Evolutionary conservation across 225 moss, liverwort and hornwort species (phyloP), one percentile per base, ranked within the genome.

Genomic region (Ulota crispa): DNA sequence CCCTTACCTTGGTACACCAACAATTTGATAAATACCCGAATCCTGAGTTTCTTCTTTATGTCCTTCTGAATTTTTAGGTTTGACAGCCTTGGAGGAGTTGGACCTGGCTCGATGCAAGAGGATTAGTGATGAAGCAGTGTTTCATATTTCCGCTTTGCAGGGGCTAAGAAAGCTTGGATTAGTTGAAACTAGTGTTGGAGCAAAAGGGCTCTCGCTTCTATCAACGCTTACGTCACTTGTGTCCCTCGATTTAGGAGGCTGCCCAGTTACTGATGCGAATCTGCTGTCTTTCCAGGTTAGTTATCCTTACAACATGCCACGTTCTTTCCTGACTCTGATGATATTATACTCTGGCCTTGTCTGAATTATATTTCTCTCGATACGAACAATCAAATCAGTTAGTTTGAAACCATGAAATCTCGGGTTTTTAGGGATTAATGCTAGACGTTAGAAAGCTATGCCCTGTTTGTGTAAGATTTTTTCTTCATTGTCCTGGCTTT

Each of bases 161-260:
- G 76, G 81, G 59, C 86, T 91, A 50, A 83, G 78, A 72, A 88
- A 89, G 81, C 86, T 91, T 14, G 91, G 91, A 83, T 84, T 89
- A 57, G 85, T 86, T 73, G 91, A 87, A 85, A 91, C 91, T 34
- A 34, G 75, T 81, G 81, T 91, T 60, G 83, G 85, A 78, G 63
- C 76, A 3, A 89, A 85, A 80, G 88, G 91, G 7, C 75, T 91
- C 45, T 84, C 83, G 23, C 82, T 78, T 41, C 76, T 91, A 81
- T 72, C 88, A 27, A 37, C 27, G 52, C 85, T 87, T 27, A 83
- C 86, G 70, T 13, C 76, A 18, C 83, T 91, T 43, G 73, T 50
- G 31, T 87, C 80, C 42, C 88, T 91, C 19, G 88, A 91, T 64
- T 83, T 91, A 76, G 88, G 91, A 20, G 88, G 88, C 28, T 85